Base-by-base conservation (phyloP, 306 rosid genomes). In the Acmispon strigosus region DNA sequence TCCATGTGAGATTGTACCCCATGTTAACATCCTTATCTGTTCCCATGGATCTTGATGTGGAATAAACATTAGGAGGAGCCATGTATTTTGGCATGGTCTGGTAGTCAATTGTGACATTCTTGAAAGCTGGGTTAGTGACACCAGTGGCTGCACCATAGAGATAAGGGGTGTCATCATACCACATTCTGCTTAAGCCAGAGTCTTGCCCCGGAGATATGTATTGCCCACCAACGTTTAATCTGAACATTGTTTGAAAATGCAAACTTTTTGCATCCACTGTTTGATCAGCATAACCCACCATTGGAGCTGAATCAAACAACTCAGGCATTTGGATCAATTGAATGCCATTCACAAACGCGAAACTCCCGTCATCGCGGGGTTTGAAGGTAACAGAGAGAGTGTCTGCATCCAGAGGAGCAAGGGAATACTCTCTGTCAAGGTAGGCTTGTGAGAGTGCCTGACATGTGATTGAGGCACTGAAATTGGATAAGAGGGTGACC, bases 81-180 rank as follows among this genome's bases (percentile, higher is more conserved):
- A 77, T 20, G 49, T 70, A 70, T 32, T 43, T 10, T 4, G 86
- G 83, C 81, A 77, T 43, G 14, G 45, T 5, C 19, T 55, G 16
- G 60, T 80, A 85, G 3, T 80, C 7, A 4, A 85, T 80, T 13
- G 9, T 49, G 4, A 70, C 79, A 12, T 77, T 55, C 18, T 76
- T 52, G 1, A 14, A 7, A 14, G 74, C 83, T 9, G 36, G 24
- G 7, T n/a, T 49, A 0, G 83, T 82, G 15, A 62, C 73, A 24
- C 86, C 89, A 17, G 13, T 2, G 19, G 83, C 61, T 6, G 83
- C 77, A 19, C 86, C 85, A 12, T 10, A 48, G 3, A 82, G 0
- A n/a, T 85, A 85, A 18, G 89, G 89, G 0, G 74, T 49, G 18
- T 85, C 89, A 50, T 85, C 89, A 9, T 82, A 85, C 89, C 89